Evolutionary conservation across 352 stramenopile species (phyloP).

Genomic region (Phytopythium kandeliae): DNA sequence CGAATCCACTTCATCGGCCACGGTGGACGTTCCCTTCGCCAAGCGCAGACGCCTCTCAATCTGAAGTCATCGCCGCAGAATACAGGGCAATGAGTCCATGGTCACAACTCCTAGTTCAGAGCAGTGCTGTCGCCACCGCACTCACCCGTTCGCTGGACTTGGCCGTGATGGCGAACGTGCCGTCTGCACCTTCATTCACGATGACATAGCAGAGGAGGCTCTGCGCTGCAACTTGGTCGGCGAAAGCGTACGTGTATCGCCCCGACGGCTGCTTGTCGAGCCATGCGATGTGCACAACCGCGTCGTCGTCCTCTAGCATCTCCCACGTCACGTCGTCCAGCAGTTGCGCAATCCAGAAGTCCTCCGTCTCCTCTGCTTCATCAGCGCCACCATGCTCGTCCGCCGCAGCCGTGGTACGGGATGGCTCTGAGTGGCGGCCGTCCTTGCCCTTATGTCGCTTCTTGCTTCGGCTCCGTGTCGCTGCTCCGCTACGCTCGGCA

Average conservation of each 20-base stretch:
- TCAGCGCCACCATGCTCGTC: slow-evolving; percentile 13
- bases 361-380: slow-evolving; percentile 13
- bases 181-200: slow-evolving; percentile 21
- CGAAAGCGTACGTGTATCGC: slow-evolving; percentile 49
- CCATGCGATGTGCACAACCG: slow-evolving; percentile 50
- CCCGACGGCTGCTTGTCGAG: slow-evolving; percentile 30
- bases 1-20: slow-evolving; percentile 26
- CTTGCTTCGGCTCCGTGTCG: slow-evolving; percentile 7
- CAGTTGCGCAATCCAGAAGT: slow-evolving; percentile 70
- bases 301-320: slow-evolving; percentile 50
- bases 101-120: no score
- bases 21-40: slow-evolving; percentile 5
- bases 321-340: slow-evolving; percentile 70
- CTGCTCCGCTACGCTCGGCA: slow-evolving; percentile 9
- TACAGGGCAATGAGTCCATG: no score
- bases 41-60: slow-evolving; percentile 24
- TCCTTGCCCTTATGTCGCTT: slow-evolving; percentile 1
- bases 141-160: slow-evolving; percentile 48
- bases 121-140: background rate
- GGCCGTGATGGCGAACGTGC: slow-evolving; percentile 43
- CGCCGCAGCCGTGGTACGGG: slow-evolving; percentile 47
- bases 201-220: slow-evolving; percentile 67
- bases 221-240: slow-evolving; percentile 57
- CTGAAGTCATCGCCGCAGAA: background rate
- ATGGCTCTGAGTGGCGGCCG: slow-evolving; percentile 33